phyloP scores from a whole-genome alignment of 2,329 filamentous ascomycete genomes.

The Xylariales sp. region DNA sequence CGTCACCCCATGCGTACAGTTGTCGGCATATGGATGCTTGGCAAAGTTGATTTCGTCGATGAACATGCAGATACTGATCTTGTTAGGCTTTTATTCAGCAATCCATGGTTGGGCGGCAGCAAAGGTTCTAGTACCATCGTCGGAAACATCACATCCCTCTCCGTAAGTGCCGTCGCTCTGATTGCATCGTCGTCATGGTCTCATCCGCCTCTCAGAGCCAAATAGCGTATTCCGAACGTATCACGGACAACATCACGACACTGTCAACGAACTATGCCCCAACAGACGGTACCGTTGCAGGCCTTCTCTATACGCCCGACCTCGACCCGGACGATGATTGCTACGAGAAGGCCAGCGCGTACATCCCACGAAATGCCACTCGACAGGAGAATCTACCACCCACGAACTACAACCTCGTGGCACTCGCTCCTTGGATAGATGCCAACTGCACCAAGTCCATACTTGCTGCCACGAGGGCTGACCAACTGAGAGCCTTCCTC shows the following conservation, averaged over 20 bases:
- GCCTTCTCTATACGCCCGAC: slow-evolving; percentile 81
- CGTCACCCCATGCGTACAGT: too few relatives aligned
- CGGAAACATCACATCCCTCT: slow-evolving; percentile 51
- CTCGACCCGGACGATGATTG: slow-evolving; percentile 58
- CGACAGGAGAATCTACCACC: slow-evolving; percentile 63
- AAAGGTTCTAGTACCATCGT: slow-evolving; percentile 50
- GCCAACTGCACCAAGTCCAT: slow-evolving; percentile 69
- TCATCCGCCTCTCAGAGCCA: slow-evolving; percentile 27
- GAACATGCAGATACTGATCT: too few relatives aligned
- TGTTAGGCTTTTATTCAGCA: slow-evolving; percentile 56
- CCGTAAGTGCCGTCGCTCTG: slow-evolving; percentile 36
- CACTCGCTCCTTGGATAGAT: slow-evolving; percentile 81
- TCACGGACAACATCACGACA: slow-evolving; percentile 63
- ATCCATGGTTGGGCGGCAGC: slow-evolving; percentile 49
- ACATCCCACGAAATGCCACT: slow-evolving; percentile 72
- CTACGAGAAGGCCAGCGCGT: slow-evolving; percentile 54
- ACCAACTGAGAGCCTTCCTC: slow-evolving; percentile 58
- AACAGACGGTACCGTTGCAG: slow-evolving; percentile 60
- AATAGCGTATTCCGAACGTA: slow-evolving; percentile 48
- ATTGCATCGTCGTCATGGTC: slow-evolving; percentile 14
- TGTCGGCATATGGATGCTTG: too few relatives aligned
- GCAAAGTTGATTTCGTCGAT: too few relatives aligned
- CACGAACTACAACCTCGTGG: slow-evolving; percentile 69
- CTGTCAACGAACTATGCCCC: slow-evolving; percentile 64
- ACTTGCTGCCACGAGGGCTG: slow-evolving; percentile 54